Percentiles rank a stretch among this genome's conserved stretches.
Evolutionary conservation across 2,329 filamentous ascomycete species (phyloP).

Genomic region (Polychaeton citri): DNA sequence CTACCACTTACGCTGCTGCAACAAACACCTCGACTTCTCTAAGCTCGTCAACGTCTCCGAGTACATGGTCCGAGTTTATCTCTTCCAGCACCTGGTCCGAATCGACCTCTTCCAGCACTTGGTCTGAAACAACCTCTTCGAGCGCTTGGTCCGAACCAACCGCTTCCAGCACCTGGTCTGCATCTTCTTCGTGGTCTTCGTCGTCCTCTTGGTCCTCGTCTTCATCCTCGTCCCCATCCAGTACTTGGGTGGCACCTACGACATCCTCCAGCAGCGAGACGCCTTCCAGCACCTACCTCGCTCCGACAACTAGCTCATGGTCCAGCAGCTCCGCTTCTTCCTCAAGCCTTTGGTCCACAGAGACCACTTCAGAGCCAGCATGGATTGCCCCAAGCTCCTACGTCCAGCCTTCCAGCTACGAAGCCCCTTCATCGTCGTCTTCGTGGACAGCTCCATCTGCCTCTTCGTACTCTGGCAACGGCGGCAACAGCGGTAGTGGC

Average conservation of each 20-base stretch:
- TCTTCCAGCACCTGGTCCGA: neutral
- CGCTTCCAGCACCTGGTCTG: neutral
- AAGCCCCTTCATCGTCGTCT: neutral
- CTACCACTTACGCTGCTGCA: conserved; percentile 4
- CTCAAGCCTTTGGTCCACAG: too few relatives aligned
- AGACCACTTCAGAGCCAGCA: neutral
- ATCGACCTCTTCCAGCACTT: neutral
- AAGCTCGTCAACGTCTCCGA: conserved; percentile 1
- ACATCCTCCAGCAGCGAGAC: conserved; percentile 5
- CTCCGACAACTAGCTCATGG: conserved; percentile 11
- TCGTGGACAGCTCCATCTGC: neutral
- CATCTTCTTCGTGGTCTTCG: neutral
- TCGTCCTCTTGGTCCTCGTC: conserved; percentile 1
- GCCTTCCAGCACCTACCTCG: conserved; percentile 15
- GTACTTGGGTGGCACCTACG: neutral
- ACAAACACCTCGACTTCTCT: conserved; percentile 4
- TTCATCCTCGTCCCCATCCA: conserved; percentile 1
- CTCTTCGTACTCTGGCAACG: neutral
- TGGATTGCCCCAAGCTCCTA: neutral
- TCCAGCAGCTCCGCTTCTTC: too few relatives aligned
- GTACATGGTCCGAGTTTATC: too few relatives aligned
- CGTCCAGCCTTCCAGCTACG: conserved; percentile 5
- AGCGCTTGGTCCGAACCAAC: neutral
- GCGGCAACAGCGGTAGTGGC: neutral
- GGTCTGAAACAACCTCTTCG: neutral